Evolutionary conservation across 495 filamentous ascomycete genomes (phyloP).

Genomic region (Penicillium turbatum): DNA sequence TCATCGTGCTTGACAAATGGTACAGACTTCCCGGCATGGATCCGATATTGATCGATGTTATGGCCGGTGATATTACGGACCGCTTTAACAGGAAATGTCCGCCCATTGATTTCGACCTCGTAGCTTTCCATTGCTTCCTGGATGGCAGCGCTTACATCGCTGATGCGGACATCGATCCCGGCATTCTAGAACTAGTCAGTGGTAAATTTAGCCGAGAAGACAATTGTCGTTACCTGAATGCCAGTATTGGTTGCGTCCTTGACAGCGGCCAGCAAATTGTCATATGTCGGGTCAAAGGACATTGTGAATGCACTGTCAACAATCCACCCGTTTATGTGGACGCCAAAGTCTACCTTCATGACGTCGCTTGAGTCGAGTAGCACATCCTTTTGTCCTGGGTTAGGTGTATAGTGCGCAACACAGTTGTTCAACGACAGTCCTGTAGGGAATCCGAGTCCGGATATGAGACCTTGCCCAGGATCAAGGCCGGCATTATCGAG

Average conservation of each 20-base stretch:
- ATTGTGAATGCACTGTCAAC: slow-evolving; percentile 64
- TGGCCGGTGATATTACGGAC: slow-evolving; percentile 57
- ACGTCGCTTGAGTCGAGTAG: slow-evolving; percentile 54
- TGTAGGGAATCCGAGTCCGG: slow-evolving; percentile 61
- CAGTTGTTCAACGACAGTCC: slow-evolving; percentile 57
- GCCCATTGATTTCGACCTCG: slow-evolving; percentile 54
- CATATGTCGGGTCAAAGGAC: slow-evolving; percentile 57
- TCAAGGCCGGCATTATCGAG: slow-evolving; percentile 54
- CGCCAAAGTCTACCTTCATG: slow-evolving; percentile 66
- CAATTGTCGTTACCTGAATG: slow-evolving; percentile 36
- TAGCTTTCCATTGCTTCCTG: slow-evolving; percentile 68
- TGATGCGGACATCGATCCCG: slow-evolving; percentile 58
- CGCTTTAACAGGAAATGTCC: slow-evolving; percentile 54
- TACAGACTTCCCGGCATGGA: slow-evolving; percentile 59
- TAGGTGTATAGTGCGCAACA: slow-evolving; percentile 61
- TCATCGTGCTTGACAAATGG: slow-evolving; percentile 57
- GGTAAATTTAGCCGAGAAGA: neutral
- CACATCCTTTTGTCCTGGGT: slow-evolving; percentile 56
- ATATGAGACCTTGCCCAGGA: slow-evolving; percentile 52
- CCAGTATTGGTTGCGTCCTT: slow-evolving; percentile 63
- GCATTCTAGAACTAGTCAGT: slow-evolving; percentile 38
- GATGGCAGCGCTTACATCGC: slow-evolving; percentile 58
- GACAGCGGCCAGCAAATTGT: slow-evolving; percentile 56
- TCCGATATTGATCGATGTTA: slow-evolving; percentile 54
- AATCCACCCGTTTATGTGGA: slow-evolving; percentile 61